Conservation (phyloP, 768 basidiomycete species). For the Suillus fuscotomentosus region DNA sequence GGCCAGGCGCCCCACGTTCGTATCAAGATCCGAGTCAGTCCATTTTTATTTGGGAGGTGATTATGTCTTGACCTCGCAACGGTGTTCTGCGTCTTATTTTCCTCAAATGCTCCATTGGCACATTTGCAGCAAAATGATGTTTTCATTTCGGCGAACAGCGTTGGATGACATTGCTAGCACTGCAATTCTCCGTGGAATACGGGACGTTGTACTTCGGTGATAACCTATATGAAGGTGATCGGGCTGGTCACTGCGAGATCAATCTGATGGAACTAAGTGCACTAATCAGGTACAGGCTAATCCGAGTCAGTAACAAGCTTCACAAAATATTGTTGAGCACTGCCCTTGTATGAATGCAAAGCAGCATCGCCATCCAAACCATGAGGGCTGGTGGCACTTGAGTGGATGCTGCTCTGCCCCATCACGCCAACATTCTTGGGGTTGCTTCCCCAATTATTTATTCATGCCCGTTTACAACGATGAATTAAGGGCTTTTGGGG, state of each 20-base stretch:
- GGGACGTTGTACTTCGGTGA: neutral
- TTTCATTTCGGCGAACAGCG: neutral
- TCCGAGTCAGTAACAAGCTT: neutral
- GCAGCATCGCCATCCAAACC: neutral
- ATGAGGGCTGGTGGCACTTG: neutral
- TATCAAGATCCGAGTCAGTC: neutral
- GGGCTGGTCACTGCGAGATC: neutral
- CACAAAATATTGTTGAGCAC: neutral
- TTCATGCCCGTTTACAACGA: constrained; percentile 22
- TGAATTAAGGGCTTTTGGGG: constrained; percentile 17
- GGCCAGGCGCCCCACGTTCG: neutral
- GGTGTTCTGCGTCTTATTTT: neutral
- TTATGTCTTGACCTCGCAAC: neutral
- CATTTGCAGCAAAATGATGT: neutral
- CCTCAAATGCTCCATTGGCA: neutral
- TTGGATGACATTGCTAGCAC: neutral
- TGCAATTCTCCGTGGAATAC: neutral
- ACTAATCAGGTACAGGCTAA: neutral
- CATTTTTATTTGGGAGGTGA: neutral
- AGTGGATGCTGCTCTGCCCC: neutral
- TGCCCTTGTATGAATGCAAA: neutral
- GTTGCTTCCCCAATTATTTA: constrained; percentile 9
- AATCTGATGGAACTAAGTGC: neutral
- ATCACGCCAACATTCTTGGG: neutral
- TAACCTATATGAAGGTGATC: neutral